Base-by-base conservation (phyloP, 805 yeast genomes). In the Kuraishia hungarica region DNA sequence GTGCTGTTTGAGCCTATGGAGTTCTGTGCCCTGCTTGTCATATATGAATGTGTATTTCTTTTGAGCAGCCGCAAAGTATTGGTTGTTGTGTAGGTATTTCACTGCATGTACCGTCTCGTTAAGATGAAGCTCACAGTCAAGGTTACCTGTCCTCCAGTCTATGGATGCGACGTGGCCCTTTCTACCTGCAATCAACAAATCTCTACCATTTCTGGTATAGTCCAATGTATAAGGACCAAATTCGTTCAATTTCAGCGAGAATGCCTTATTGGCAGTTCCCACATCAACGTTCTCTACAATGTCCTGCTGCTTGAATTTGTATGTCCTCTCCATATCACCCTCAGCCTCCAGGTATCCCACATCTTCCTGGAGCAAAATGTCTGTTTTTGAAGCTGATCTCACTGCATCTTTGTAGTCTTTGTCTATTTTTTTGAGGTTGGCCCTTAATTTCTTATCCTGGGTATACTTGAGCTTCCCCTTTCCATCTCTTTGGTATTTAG, bases 141-240 rank as follows among this genome's bases (percentile, higher is more conserved):
- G 72, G 47, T 74, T 76, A 15, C 98, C 98, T 47, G 83, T 81
- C 66, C 96, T 82, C 97, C 99, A 94, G 72, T 94, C 97, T 76
- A 94, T 86, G 1, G 94, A 82, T 0, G 99, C 98, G 53, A 94
- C 83, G 74, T 94, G 99, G 2, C 99, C 99, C 67, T 89, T 90
- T 51, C 78, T 77, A 20, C 99, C 99, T 11, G 92, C 94, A 22
- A 94, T 73, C 39, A 94, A 75, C 52, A 94, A 68, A 59, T 86
- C 86, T 58, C 97, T 83, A 54, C 99, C 99, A 62, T 90, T 90
- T 68, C 93, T 78, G 1, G 94, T 81, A 67, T 86, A 94, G 67
- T 93, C 91, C 10, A 88, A 66, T 4, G 76, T 71, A 66, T 94
- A 94, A 1, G 99, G 97, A 0, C 98, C 98, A 66, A 84, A 87